A percentile compares a stretch with the other conserved stretches of the same genome.
phyloP scores from a whole-genome alignment of 345 rosid species.

The Salix arbutifolia region DNA sequence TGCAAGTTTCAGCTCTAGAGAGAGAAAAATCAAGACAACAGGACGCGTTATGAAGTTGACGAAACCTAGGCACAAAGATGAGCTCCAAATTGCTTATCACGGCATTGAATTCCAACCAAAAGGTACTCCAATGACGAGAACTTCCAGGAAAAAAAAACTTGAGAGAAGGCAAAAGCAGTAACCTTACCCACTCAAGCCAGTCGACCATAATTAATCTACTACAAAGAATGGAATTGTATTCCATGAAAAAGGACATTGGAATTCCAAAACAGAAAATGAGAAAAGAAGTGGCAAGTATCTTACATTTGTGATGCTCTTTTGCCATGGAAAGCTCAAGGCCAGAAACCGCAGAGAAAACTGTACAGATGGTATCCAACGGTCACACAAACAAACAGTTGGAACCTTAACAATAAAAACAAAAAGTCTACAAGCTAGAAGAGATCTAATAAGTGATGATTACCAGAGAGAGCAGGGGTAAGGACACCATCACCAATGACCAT shows the following conservation, averaged over 20 bases:
- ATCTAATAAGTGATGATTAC: slow-evolving; percentile 28
- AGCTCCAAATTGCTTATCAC: not conserved
- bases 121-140: not conserved
- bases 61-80: not conserved
- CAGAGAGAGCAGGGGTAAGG: slow-evolving; percentile 82
- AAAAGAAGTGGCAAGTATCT: slow-evolving; percentile 14
- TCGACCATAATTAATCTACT: not conserved
- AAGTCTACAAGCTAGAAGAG: slow-evolving; percentile 1
- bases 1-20: not conserved
- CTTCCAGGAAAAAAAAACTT: not conserved
- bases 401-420: not conserved
- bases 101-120: not conserved
- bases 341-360: slow-evolving; percentile 91
- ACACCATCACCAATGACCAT: slow-evolving; percentile 98
- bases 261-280: not conserved
- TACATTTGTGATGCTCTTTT: slow-evolving; percentile 79
- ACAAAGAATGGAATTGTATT: not conserved
- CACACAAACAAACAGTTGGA: slow-evolving; percentile 11
- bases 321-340: slow-evolving; percentile 80
- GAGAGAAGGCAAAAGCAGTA: not conserved
- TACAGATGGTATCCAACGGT: slow-evolving; percentile 6
- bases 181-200: not conserved
- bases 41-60: not conserved
- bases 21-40: not conserved
- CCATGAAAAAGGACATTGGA: not conserved